phyloP scores from a whole-genome alignment of 345 rosid species.

The Luvunga scandens region DNA sequence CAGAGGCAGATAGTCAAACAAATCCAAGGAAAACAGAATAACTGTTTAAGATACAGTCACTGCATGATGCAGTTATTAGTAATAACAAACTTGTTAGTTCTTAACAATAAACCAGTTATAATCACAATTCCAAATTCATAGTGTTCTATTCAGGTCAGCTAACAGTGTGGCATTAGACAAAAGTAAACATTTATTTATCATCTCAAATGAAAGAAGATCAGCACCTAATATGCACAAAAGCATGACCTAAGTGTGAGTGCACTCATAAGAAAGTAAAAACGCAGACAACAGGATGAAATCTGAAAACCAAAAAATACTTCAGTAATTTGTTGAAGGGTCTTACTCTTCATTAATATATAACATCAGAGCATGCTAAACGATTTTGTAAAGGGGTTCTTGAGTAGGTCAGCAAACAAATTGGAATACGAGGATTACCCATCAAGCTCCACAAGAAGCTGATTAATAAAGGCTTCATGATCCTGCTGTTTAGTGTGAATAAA shows the following conservation, averaged over 20 bases:
- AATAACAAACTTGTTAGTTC: too few relatives aligned
- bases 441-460: slow-evolving; percentile 97
- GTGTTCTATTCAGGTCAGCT: background rate
- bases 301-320: background rate
- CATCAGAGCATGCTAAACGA: slow-evolving; percentile 15
- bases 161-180: background rate
- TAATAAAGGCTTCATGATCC: slow-evolving; percentile 95
- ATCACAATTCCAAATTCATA: background rate
- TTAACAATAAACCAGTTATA: background rate
- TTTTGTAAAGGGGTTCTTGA: background rate
- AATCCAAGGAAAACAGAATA: background rate
- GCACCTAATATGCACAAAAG: background rate
- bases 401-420: background rate
- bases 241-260: background rate
- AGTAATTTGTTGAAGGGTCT: background rate
- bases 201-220: background rate
- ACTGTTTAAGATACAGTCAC: background rate
- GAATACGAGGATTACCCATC: slow-evolving; percentile 66
- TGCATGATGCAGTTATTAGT: background rate
- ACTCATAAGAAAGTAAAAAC: background rate
- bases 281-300: background rate
- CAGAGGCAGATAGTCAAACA: background rate
- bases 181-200: background rate
- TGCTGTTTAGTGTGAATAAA: slow-evolving; percentile 83
- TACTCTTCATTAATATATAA: background rate